Evolutionary conservation across 2,329 filamentous ascomycete species (phyloP).

Genomic region (Aspergillus spinulosporus): DNA sequence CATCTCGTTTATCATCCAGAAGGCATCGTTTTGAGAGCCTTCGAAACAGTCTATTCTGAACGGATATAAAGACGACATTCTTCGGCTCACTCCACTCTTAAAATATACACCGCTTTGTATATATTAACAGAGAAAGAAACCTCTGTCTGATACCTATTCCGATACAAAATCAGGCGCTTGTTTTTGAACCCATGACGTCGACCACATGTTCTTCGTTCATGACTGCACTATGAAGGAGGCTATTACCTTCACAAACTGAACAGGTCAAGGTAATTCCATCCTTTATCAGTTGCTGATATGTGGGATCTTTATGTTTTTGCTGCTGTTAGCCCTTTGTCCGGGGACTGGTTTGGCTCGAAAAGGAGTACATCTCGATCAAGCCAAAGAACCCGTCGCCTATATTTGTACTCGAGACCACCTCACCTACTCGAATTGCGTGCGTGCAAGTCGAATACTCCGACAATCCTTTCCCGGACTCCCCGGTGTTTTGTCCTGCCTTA

Average conservation of each 20-base stretch:
- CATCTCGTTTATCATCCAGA: neutral
- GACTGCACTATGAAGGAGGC: slow-evolving; percentile 14
- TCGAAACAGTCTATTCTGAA: slow-evolving; percentile 1
- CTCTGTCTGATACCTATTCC: neutral
- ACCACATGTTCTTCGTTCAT: slow-evolving; percentile 26
- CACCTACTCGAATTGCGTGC: slow-evolving; percentile 2
- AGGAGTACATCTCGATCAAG: neutral
- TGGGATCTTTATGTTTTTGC: slow-evolving; percentile 14
- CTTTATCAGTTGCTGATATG: slow-evolving; percentile 16
- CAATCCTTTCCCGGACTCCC: neutral
- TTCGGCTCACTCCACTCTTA: neutral
- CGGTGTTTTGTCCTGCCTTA: neutral
- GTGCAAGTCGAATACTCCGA: neutral
- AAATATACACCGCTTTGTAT: neutral
- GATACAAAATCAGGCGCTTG: slow-evolving; percentile 28
- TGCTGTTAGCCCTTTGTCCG: slow-evolving; percentile 18
- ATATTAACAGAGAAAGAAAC: slow-evolving; percentile 3
- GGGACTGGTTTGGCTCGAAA: slow-evolving; percentile 3
- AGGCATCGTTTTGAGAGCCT: slow-evolving; percentile 2
- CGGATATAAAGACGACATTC: neutral
- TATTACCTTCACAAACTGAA: neutral
- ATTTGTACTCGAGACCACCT: slow-evolving; percentile 13
- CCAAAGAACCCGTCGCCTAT: slow-evolving; percentile 8
- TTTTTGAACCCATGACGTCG: slow-evolving; percentile 27
- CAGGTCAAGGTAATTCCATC: slow-evolving; percentile 14